These are phyloP conservation scores for Bidens hawaiensis DNA, from an alignment of 140 eudicot genomes.

Conservation along the genomic window DNA sequence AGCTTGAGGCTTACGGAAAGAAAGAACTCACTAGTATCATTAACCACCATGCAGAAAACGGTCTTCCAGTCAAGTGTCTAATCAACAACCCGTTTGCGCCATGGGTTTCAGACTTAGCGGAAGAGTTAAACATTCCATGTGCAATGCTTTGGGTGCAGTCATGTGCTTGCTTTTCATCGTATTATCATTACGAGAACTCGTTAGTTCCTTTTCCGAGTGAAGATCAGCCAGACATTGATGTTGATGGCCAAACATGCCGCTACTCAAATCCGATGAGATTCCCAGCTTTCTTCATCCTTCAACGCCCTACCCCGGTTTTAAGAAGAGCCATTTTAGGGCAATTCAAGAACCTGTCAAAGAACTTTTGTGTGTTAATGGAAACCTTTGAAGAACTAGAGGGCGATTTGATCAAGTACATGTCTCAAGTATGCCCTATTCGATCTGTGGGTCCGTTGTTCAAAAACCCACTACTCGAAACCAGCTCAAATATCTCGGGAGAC, in stretches of 20 bases:
- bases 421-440: slow-evolving; percentile 34
- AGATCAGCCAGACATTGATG: slow-evolving; percentile 34
- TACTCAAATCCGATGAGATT: slow-evolving; percentile 48
- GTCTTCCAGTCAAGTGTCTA: slow-evolving; percentile 47
- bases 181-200: slow-evolving; percentile 35
- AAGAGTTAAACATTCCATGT: slow-evolving; percentile 35
- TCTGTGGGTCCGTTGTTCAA: slow-evolving; percentile 61
- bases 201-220: slow-evolving; percentile 39
- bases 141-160: slow-evolving; percentile 69
- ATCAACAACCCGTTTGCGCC: slow-evolving; percentile 56
- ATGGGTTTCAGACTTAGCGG: slow-evolving; percentile 58
- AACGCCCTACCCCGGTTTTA: slow-evolving; percentile 36
- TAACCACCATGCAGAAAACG: slow-evolving; percentile 21
- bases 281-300: slow-evolving; percentile 67
- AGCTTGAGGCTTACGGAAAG: slow-evolving; percentile 37
- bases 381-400: slow-evolving; percentile 61
- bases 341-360: slow-evolving; percentile 43
- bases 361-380: slow-evolving; percentile 58
- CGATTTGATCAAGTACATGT: slow-evolving; percentile 39
- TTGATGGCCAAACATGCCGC: slow-evolving; percentile 50
- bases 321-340: slow-evolving; percentile 39
- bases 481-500: slow-evolving; percentile 31
- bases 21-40: slow-evolving; percentile 20
- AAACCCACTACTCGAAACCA: slow-evolving; percentile 17
- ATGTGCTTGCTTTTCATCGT: slow-evolving; percentile 49